phyloP scores from a whole-genome alignment of 768 basidiomycete genomes.

The Pleurotus pulmonarius region DNA sequence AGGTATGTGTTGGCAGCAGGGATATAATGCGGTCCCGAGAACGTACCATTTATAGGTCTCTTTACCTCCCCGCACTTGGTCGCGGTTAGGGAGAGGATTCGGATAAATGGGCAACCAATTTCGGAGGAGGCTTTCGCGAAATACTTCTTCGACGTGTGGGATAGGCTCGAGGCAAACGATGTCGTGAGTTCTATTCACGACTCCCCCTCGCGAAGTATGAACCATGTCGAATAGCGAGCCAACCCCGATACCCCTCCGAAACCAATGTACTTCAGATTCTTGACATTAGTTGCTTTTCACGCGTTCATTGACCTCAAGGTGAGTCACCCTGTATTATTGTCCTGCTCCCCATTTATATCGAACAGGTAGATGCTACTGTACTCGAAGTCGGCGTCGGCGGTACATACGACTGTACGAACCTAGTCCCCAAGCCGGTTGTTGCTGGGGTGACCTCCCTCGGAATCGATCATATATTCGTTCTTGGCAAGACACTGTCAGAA shows the following conservation, averaged over 20 bases:
- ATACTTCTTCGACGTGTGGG: conserved; percentile 97
- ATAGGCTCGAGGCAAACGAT: conserved; percentile 62
- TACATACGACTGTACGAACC: conserved; percentile 90
- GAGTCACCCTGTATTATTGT: neutral
- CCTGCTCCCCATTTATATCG: neutral
- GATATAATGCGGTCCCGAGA: conserved; percentile 1
- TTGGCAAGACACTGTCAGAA: conserved; percentile 84
- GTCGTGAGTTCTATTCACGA: conserved; percentile 35
- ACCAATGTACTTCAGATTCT: conserved; percentile 91
- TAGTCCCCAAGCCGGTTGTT: conserved; percentile 86
- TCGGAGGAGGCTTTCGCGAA: conserved; percentile 85
- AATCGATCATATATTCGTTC: conserved; percentile 83
- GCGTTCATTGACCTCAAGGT: conserved; percentile 70
- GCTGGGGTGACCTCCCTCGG: conserved; percentile 90
- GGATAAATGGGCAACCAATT: conserved; percentile 87
- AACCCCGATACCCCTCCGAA: conserved; percentile 54
- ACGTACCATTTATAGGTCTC: conserved; percentile 51
- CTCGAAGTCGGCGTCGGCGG: conserved; percentile 98
- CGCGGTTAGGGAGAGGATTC: conserved; percentile 92
- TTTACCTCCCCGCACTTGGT: conserved; percentile 98
- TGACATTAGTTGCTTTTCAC: conserved; percentile 92
- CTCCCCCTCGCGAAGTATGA: conserved; percentile 4
- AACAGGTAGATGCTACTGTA: conserved; percentile 77
- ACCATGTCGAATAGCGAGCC: conserved; percentile 34
- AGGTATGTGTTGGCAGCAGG: conserved; percentile 38